These are phyloP conservation scores for Epichloe glyceriae DNA, from an alignment of 2,329 filamentous ascomycete species.

Conservation along the genomic window DNA sequence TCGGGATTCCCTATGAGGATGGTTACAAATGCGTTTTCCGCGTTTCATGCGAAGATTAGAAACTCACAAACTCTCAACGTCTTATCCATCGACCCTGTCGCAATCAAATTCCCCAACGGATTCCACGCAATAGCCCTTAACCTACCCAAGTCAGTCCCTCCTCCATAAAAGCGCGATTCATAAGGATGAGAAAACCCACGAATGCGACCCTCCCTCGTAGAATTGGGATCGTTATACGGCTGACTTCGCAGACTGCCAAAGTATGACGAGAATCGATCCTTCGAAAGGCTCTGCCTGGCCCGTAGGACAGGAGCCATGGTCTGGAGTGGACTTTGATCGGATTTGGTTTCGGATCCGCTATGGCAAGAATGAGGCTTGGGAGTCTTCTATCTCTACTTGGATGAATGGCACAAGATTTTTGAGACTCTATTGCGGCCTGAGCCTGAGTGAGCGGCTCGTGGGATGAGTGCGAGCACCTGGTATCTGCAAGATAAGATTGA, in stretches of 20 bases:
- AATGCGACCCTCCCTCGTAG: slow-evolving; percentile 42
- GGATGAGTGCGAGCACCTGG: no score
- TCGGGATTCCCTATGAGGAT: slow-evolving; percentile 56
- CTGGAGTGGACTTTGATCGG: neutral
- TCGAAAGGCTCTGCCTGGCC: slow-evolving; percentile 44
- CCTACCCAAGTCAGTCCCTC: slow-evolving; percentile 25
- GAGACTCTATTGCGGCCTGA: no score
- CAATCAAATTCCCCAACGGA: slow-evolving; percentile 68
- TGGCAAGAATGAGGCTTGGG: no score
- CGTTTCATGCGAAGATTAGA: neutral
- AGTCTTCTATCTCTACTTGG: no score
- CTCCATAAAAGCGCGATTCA: neutral
- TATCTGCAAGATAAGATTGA: no score
- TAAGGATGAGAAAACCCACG: slow-evolving; percentile 27
- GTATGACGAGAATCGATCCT: slow-evolving; percentile 53
- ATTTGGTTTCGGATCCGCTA: neutral
- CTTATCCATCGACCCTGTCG: slow-evolving; percentile 61
- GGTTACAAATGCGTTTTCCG: neutral
- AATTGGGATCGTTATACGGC: slow-evolving; percentile 51
- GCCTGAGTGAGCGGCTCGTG: no score
- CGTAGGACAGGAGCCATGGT: slow-evolving; percentile 30
- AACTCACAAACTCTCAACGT: slow-evolving; percentile 56
- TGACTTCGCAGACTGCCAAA: slow-evolving; percentile 60
- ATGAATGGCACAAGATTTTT: no score
- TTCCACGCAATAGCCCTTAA: slow-evolving; percentile 82